Evolutionary conservation across 768 basidiomycete genomes (phyloP).

Genomic region (Rhodotorula diobovata): DNA sequence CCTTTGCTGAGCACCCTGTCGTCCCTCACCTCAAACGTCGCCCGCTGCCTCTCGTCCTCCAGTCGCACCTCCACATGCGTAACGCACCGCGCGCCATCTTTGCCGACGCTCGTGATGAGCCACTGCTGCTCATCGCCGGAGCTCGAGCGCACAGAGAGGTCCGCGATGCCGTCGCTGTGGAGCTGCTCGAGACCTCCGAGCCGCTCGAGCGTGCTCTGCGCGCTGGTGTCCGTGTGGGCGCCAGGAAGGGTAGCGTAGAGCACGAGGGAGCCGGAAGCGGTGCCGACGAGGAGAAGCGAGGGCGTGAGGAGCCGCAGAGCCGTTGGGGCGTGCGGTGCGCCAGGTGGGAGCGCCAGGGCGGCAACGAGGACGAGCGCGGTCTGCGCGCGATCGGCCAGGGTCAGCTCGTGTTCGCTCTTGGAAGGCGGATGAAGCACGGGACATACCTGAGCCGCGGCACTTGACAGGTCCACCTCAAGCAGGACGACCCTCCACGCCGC

Average conservation of each 20-base stretch:
- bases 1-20: slow-evolving; percentile 11
- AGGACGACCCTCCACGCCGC: slow-evolving; percentile 4
- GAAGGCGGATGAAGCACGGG: too few species aligned
- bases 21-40: neutral
- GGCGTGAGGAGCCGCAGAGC: neutral
- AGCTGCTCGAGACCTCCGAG: neutral
- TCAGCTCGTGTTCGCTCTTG: too few species aligned
- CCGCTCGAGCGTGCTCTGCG: neutral
- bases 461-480: neutral
- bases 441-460: too few species aligned
- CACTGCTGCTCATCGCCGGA: neutral
- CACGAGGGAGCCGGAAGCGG: neutral
- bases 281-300: neutral
- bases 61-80: neutral
- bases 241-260: neutral
- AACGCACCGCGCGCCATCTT: slow-evolving; percentile 5
- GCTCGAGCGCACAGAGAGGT: neutral
- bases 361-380: neutral
- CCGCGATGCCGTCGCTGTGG: slow-evolving; percentile 1
- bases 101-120: slow-evolving; percentile 3
- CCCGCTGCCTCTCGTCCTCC: neutral
- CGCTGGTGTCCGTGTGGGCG: too few species aligned
- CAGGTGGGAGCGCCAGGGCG: neutral
- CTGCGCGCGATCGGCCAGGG: neutral
- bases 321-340: neutral